Conservation (phyloP, 1,139 yeast species). For the Casaregolazyma lundiana region DNA sequence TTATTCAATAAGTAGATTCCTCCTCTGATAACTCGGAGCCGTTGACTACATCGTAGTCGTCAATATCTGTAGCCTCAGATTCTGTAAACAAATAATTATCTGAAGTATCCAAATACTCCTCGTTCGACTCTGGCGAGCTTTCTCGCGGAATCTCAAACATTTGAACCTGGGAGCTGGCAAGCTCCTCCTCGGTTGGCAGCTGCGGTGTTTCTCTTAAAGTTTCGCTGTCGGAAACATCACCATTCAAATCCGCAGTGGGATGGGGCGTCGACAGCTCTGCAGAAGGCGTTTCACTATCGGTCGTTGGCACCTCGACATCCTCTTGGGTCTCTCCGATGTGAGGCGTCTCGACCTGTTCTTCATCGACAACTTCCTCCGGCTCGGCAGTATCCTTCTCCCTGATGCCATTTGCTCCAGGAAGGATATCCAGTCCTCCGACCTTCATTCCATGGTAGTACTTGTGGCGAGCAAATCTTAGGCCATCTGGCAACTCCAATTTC, state of each 20-base stretch:
- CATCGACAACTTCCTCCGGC: constrained; percentile 1
- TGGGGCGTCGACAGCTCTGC: no score
- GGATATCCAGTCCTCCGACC: background rate
- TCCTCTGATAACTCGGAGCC: constrained; percentile 18
- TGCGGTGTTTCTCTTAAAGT: background rate
- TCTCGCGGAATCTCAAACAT: constrained; percentile 8
- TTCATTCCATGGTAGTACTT: constrained; percentile 10
- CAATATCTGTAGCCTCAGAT: constrained; percentile 8
- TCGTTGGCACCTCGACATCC: background rate
- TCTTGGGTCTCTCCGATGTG: background rate
- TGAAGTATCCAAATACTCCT: background rate
- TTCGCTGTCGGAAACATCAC: background rate
- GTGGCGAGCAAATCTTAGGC: constrained; percentile 4
- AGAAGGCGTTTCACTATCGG: constrained; percentile 1
- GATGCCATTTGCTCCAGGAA: constrained; percentile 3
- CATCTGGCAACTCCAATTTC: constrained; percentile 3
- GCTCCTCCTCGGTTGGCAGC: background rate
- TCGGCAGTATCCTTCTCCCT: constrained; percentile 7
- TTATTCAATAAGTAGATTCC: constrained; percentile 1
- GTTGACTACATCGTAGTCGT: constrained; percentile 20
- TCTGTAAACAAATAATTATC: constrained; percentile 5
- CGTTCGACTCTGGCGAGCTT: constrained; percentile 5
- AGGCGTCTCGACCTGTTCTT: constrained; percentile 4
- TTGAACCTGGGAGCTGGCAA: constrained; percentile 6
- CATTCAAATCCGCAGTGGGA: no score